Evolutionary conservation across 2,329 filamentous ascomycete genomes (phyloP).

Genomic region (Colletotrichum spaethianum): DNA sequence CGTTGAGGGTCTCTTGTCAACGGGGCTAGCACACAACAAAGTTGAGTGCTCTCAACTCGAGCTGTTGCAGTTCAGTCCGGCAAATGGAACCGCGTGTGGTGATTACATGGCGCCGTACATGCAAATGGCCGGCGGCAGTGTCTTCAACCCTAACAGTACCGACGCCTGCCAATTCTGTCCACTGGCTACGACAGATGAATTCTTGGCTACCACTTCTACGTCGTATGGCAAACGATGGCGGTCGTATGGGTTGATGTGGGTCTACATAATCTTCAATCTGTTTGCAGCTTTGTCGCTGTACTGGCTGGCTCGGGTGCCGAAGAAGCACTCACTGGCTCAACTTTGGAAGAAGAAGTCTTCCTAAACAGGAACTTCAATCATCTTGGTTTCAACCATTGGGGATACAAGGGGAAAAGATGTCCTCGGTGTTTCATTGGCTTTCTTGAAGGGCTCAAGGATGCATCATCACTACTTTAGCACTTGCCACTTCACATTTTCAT

Average conservation of each 20-base stretch:
- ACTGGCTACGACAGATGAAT: slow-evolving; percentile 53
- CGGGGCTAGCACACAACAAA: slow-evolving; percentile 42
- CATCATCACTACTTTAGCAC: too few relatives aligned
- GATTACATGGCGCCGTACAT: slow-evolving; percentile 65
- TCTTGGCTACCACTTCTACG: slow-evolving; percentile 55
- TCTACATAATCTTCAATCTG: slow-evolving; percentile 66
- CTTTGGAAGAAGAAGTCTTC: not conserved
- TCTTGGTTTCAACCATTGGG: too few relatives aligned
- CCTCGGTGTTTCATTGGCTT: too few relatives aligned
- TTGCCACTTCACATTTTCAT: too few relatives aligned
- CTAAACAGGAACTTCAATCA: too few relatives aligned
- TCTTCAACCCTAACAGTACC: slow-evolving; percentile 59
- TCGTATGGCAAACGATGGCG: slow-evolving; percentile 66
- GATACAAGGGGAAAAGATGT: too few relatives aligned
- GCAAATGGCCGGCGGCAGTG: slow-evolving; percentile 59
- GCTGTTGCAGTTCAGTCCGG: slow-evolving; percentile 65
- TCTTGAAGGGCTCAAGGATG: too few relatives aligned
- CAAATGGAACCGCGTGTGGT: slow-evolving; percentile 61
- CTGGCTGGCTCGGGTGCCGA: slow-evolving; percentile 57
- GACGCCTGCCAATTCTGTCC: slow-evolving; percentile 61
- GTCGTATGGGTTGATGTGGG: slow-evolving; percentile 68
- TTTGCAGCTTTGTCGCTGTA: slow-evolving; percentile 63
- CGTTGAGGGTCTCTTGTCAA: slow-evolving; percentile 70
- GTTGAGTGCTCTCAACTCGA: slow-evolving; percentile 53
- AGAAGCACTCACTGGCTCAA: slow-evolving; percentile 11